phyloP scores from a whole-genome alignment of 352 stramenopile species.

The Phytophthora cactorum region DNA sequence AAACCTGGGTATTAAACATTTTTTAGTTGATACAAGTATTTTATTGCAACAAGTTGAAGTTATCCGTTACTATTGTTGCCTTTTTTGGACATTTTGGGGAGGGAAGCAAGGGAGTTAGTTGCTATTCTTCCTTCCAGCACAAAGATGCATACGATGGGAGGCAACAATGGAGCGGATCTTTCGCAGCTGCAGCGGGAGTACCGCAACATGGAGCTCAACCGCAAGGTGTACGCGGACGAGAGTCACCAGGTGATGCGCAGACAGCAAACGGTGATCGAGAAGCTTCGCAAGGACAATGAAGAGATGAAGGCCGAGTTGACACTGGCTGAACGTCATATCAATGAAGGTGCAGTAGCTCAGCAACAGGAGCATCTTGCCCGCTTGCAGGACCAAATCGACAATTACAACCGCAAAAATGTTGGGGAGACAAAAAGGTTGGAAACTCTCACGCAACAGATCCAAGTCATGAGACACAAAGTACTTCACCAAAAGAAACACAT shows the following conservation, averaged over 20 bases:
- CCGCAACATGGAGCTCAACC: conserved; percentile 98
- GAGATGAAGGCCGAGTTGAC: conserved; percentile 91
- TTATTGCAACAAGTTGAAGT: conserved; percentile 11
- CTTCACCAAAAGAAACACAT: conserved; percentile 94
- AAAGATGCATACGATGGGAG: conserved; percentile 30
- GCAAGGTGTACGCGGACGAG: conserved; percentile 94
- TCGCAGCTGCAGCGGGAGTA: conserved; percentile 95
- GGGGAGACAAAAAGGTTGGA: conserved; percentile 86
- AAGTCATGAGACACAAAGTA: conserved; percentile 88
- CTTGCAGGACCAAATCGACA: conserved; percentile 92
- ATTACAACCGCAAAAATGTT: conserved; percentile 86
- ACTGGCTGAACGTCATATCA: conserved; percentile 89
- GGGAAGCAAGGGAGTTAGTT: too few species aligned
- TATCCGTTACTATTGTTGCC: conserved; percentile 24
- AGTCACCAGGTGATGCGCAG: conserved; percentile 94
- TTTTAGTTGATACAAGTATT: neutral
- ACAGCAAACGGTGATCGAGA: conserved; percentile 93
- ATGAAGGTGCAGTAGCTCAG: conserved; percentile 80
- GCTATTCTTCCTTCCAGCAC: neutral
- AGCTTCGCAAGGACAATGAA: conserved; percentile 87
- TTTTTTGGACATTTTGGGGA: conserved; percentile 9
- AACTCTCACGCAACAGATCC: conserved; percentile 89
- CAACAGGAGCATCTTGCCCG: conserved; percentile 82
- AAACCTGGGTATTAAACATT: neutral
- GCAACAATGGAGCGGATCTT: conserved; percentile 70